Evolutionary conservation across 257 asterid species (phyloP).

Genomic region (Voacanga thouarsii): DNA sequence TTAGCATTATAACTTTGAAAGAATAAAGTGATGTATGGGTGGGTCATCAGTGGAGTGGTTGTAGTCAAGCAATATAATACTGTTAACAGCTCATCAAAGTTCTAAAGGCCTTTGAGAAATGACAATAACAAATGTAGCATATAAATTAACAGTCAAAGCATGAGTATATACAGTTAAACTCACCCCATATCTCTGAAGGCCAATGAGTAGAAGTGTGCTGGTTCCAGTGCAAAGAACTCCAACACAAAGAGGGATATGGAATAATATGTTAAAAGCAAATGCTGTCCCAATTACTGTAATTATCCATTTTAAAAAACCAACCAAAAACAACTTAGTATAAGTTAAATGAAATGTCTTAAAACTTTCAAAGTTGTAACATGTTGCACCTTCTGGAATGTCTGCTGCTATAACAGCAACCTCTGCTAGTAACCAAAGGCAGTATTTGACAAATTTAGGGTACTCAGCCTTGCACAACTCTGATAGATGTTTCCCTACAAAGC

Average conservation of each 20-base stretch:
- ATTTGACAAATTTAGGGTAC: slow-evolving; percentile 60
- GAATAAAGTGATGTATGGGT: no score
- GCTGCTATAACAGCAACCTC: slow-evolving; percentile 93
- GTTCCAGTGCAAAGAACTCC: slow-evolving; percentile 87
- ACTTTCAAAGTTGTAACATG: not conserved
- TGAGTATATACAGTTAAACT: not conserved
- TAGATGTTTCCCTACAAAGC: slow-evolving; percentile 63
- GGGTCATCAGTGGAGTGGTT: not conserved
- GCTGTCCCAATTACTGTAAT: slow-evolving; percentile 88
- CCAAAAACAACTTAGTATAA: no score
- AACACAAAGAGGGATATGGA: slow-evolving; percentile 76
- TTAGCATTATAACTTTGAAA: no score
- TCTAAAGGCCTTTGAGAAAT: not conserved
- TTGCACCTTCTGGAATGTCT: slow-evolving; percentile 85
- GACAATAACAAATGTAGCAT: no score
- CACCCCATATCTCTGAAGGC: slow-evolving; percentile 79
- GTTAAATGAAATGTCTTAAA: no score
- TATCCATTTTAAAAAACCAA: no score
- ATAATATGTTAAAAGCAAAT: slow-evolving; percentile 77
- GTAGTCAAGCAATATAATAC: not conserved
- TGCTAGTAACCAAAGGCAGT: slow-evolving; percentile 79
- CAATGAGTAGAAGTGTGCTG: slow-evolving; percentile 73
- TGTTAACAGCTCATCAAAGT: no score
- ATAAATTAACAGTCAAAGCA: not conserved
- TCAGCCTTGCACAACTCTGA: slow-evolving; percentile 78